Base-by-base conservation (phyloP, 139 green algal species). In the Coelastrella sp. region DNA sequence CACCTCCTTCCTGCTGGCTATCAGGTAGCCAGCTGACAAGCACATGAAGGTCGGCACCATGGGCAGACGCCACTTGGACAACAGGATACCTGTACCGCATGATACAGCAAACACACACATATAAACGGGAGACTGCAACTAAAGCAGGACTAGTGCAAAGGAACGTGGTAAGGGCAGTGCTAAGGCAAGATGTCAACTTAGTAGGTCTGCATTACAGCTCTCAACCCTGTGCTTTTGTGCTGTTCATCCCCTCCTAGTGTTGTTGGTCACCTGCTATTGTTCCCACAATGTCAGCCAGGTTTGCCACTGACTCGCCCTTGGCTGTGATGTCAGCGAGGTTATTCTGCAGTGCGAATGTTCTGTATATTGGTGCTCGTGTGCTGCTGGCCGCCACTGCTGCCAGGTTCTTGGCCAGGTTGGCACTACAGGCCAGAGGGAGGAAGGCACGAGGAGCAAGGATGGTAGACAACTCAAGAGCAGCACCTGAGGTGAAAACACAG, bases 341-440 rank as follows among this genome's bases (percentile, higher is more conserved):
- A 74, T 96, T 95, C 48, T 89, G 72, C 66, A 91, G 85, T 2
- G 95, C 95, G 89, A 98, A 96, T 8, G 92, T 95, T 53, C 93
- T 87, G 89, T 98, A 98, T 83, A 98, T 98, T 45, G 95, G 95
- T 37, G 94, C 95, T 0, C 95, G 89, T 0, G 95, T 98, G 50
- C 90, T 92, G 25, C 81, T 92, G 34, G 91, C 90, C 5, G 94
- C 91, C 64, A 97, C 94, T 15, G 91, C 94, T 30, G 93, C 94
- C 74, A 96, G 84, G 89, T 97, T 97, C 90, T 96, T 96, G 62
- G 92, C 87, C 30, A 98, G 87, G 79, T 96, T 98, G 77, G 94
- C 94, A 45, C 91, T 94, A 90, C 94, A 98, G 23, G 94, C 95
- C 5, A 98, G 89, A 0, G 95, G 94, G 72, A 98, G 91, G 87